These are phyloP conservation scores for Basidioascus undulatus DNA, from an alignment of 768 basidiomycete species.

Conservation along the genomic window DNA sequence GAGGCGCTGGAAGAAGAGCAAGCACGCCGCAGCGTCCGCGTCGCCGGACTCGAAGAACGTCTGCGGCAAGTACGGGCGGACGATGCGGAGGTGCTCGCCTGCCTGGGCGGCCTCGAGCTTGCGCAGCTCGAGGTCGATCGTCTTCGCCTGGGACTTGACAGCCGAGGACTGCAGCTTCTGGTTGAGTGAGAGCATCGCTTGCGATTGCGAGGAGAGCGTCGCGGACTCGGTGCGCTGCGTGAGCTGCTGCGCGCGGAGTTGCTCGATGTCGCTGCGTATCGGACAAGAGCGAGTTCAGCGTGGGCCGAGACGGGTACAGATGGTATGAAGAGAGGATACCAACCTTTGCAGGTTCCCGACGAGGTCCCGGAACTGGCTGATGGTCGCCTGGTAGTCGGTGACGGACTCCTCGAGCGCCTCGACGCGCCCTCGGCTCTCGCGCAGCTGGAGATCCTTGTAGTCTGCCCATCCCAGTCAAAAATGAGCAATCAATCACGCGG, in stretches of 20 bases:
- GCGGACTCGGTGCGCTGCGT: conserved; percentile 62
- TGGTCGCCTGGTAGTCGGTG: conserved; percentile 66
- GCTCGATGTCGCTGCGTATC: conserved; percentile 51
- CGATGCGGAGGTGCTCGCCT: conserved; percentile 50
- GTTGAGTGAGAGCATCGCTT: conserved; percentile 82
- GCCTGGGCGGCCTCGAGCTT: conserved; percentile 64
- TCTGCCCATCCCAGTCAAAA: conserved; percentile 10
- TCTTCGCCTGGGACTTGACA: conserved; percentile 67
- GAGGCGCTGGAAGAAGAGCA: conserved; percentile 79
- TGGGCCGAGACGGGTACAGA: background rate
- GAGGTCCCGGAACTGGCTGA: conserved; percentile 75
- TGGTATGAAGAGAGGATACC: conserved; percentile 10
- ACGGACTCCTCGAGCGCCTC: conserved; percentile 51
- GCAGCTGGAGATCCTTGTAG: conserved; percentile 38
- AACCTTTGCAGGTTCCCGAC: conserved; percentile 63
- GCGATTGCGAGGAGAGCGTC: conserved; percentile 61
- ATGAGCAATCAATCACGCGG: background rate
- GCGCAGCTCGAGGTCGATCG: conserved; percentile 69
- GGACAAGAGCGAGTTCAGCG: conserved; percentile 1
- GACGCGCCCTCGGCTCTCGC: conserved; percentile 39
- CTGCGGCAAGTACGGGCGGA: conserved; percentile 78
- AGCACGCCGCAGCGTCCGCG: conserved; percentile 62
- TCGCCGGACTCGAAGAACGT: conserved; percentile 76
- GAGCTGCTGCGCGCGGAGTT: conserved; percentile 58
- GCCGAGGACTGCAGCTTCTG: conserved; percentile 80